phyloP scores from a whole-genome alignment of 2,329 filamentous ascomycete species.

The Hypoxylon rubiginosum region DNA sequence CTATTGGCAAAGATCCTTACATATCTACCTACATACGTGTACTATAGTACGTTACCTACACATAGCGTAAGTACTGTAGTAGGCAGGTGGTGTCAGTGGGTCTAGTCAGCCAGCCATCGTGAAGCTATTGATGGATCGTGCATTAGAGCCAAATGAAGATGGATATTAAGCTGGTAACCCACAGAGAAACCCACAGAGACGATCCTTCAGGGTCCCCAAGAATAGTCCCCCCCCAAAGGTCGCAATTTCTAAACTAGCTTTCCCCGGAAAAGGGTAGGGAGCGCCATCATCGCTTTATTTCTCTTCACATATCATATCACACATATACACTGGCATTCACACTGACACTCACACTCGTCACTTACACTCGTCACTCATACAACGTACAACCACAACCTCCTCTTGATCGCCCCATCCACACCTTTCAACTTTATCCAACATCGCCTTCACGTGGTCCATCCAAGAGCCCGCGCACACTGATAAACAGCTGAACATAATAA shows the following conservation, averaged over 20 bases:
- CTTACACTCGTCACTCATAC: no score
- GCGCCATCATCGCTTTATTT: constrained; percentile 22
- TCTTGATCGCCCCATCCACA: constrained; percentile 25
- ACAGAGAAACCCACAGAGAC: constrained; percentile 26
- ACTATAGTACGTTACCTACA: neutral
- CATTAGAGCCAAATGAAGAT: constrained; percentile 43
- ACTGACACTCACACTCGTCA: neutral
- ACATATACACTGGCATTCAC: neutral
- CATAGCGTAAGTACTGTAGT: constrained; percentile 24
- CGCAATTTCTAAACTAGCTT: constrained; percentile 38
- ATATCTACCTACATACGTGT: constrained; percentile 39
- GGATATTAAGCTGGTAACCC: constrained; percentile 40
- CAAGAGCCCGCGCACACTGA: neutral
- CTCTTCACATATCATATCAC: constrained; percentile 16
- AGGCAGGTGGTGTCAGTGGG: constrained; percentile 44
- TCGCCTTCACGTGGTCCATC: constrained; percentile 23
- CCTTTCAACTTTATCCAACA: constrained; percentile 24
- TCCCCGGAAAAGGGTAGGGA: constrained; percentile 32
- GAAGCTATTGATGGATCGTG: constrained; percentile 45
- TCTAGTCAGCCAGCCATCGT: constrained; percentile 42
- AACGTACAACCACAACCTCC: constrained; percentile 28
- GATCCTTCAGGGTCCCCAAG: constrained; percentile 38
- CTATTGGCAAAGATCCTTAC: constrained; percentile 44
- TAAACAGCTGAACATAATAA: constrained; percentile 24
- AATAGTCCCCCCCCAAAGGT: constrained; percentile 19